Evolutionary conservation across 306 rosid species (phyloP), one percentile per base, ranked within the genome.

Genomic region (Aeschynomene evenia): DNA sequence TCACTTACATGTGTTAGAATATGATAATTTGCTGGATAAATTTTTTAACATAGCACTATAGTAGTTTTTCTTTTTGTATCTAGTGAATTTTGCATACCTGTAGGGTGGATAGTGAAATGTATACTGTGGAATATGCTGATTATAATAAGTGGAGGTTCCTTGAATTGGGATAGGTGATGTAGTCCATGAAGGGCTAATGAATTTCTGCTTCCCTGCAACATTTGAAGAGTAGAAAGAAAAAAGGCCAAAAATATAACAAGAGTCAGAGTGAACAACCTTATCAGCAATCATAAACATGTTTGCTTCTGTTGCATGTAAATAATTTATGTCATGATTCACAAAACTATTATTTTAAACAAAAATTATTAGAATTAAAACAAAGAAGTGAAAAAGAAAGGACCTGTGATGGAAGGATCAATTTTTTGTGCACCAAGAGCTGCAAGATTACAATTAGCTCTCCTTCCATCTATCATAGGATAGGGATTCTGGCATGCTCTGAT

Each of bases 391-490:
- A 63, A 50, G 18, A 6, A 34, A 34, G 29, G 40, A 84, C 87
- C 83, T 73, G 78, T 39, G 40, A 77, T 12, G 29, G 83, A 70
- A 54, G 76, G 57, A 63, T 48, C 78, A 68, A 71, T 29, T 70
- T 72, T 85, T 22, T 75, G 90, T 39, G 90, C 73, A 56, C 94
- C 94, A 24, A 83, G 50, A 54, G 68, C 75, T 6, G 85, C 84
- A 55, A 85, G 58, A 74, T 87, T 75, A 75, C 81, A 79, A 45
- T 91, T 91, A 16, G 97, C 91, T 18, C 85, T 85, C 57, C 97
- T 84, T 42, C 93, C 96, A 80, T 87, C 92, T 64, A 91, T 91
- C 19, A 80, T 66, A 6, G 97, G 96, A 50, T 73, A 73, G 0
- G 91, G 93, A 78, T 88, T 75, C 13, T 71, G 79, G 51, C 93